phyloP scores from a whole-genome alignment of 2,329 filamentous ascomycete genomes.

The Mycocentrospora acerina region DNA sequence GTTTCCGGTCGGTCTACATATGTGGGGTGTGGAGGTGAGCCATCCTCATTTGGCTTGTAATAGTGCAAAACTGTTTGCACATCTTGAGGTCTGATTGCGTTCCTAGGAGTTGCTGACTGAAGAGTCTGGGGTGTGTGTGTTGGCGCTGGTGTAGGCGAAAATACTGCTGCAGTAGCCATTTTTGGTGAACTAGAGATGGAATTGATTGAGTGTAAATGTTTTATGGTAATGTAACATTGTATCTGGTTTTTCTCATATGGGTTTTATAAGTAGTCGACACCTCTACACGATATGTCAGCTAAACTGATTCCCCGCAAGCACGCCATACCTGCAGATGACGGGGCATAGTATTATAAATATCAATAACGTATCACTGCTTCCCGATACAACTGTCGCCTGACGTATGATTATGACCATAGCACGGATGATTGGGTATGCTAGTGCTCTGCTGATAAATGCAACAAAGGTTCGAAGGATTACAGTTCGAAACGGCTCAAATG shows the following conservation, averaged over 20 bases:
- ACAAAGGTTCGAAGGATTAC: not conserved
- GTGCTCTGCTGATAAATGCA: constrained; percentile 1
- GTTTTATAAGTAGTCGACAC: constrained; percentile 1
- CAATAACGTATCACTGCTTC: constrained; percentile 2
- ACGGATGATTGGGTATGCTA: no score
- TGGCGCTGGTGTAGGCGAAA: constrained; percentile 19
- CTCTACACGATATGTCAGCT: constrained; percentile 25
- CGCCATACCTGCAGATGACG: constrained; percentile 21
- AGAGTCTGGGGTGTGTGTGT: constrained; percentile 16
- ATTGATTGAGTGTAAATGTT: no score
- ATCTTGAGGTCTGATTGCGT: constrained; percentile 15
- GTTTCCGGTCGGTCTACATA: constrained; percentile 36
- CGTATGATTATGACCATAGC: no score
- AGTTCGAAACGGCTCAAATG: not conserved
- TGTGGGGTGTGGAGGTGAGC: constrained; percentile 30
- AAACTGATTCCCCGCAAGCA: constrained; percentile 35
- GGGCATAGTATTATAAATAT: constrained; percentile 23
- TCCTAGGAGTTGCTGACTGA: constrained; percentile 4
- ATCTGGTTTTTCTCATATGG: constrained; percentile 5
- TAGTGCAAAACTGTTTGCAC: constrained; percentile 30
- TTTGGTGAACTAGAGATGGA: not conserved
- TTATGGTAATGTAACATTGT: not conserved
- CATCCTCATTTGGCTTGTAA: constrained; percentile 32
- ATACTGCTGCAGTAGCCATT: constrained; percentile 33
- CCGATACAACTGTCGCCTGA: not conserved